Conservation (phyloP, 768 basidiomycete genomes). For the Porpolomopsis calyptriformis region DNA sequence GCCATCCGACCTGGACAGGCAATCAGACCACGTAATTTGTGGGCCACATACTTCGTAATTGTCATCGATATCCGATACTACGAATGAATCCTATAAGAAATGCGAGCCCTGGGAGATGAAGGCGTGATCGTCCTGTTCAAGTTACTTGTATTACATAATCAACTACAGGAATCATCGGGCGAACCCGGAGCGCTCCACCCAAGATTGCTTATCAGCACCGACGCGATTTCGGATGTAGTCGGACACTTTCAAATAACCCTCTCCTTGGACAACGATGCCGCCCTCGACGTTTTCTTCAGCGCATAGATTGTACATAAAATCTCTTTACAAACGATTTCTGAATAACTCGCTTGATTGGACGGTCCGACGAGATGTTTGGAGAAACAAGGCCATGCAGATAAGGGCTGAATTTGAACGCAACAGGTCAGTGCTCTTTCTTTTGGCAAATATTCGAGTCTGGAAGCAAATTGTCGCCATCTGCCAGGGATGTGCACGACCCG, state of each 20-base stretch:
- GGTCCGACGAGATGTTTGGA: slow-evolving; percentile 77
- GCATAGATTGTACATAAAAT: slow-evolving; percentile 81
- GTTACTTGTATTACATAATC: no score
- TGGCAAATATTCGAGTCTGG: background rate
- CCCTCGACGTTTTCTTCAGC: slow-evolving; percentile 56
- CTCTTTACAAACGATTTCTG: slow-evolving; percentile 79
- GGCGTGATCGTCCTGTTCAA: no score
- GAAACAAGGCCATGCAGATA: slow-evolving; percentile 73
- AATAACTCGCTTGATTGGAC: slow-evolving; percentile 88
- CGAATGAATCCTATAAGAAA: slow-evolving; percentile 75
- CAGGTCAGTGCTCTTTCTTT: slow-evolving; percentile 38
- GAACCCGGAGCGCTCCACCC: no score
- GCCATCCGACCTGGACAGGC: slow-evolving; percentile 69
- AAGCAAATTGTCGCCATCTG: background rate
- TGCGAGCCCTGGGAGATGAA: no score
- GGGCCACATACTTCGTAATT: slow-evolving; percentile 44
- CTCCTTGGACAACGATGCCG: slow-evolving; percentile 32
- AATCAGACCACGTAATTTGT: background rate
- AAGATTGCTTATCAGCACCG: no score
- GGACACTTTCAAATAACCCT: no score
- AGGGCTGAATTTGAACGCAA: slow-evolving; percentile 90
- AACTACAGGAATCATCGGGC: no score
- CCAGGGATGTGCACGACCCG: slow-evolving; percentile 76
- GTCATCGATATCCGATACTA: slow-evolving; percentile 99
- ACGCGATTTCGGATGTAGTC: no score